phyloP scores from a whole-genome alignment of 345 rosid species.

The Eucalyptus camaldulensis region DNA sequence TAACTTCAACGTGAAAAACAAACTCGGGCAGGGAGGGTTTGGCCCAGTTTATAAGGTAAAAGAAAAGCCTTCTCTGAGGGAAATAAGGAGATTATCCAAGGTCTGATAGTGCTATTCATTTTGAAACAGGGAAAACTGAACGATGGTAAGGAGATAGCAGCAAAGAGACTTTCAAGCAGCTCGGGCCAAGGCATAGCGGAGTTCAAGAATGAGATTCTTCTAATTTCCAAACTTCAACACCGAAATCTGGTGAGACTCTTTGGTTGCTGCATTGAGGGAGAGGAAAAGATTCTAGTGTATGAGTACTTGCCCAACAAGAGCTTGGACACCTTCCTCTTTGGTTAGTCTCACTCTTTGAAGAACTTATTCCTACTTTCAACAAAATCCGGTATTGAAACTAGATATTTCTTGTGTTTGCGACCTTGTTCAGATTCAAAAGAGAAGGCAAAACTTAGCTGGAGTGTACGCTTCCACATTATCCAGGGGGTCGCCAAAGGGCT shows the following conservation, averaged over 20 bases:
- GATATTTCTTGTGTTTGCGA: not conserved
- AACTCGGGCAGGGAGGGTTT: slow-evolving; percentile 1
- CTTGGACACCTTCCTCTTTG: slow-evolving; percentile 24
- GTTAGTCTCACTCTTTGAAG: slow-evolving; percentile 10
- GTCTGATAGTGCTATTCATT: not conserved
- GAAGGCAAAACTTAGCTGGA: slow-evolving; percentile 6
- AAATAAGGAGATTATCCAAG: not conserved
- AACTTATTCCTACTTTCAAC: not conserved
- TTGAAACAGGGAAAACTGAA: slow-evolving; percentile 27
- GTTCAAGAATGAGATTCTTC: slow-evolving; percentile 42
- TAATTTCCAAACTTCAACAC: slow-evolving; percentile 57
- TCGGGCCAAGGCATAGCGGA: slow-evolving; percentile 58
- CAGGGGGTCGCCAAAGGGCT: slow-evolving; percentile 14
- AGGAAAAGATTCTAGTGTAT: slow-evolving; percentile 49
- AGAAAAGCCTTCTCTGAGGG: not conserved
- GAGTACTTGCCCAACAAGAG: slow-evolving; percentile 24
- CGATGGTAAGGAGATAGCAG: slow-evolving; percentile 38
- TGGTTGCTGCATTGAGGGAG: slow-evolving; percentile 49
- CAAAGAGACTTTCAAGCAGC: slow-evolving; percentile 37
- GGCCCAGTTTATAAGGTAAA: not conserved
- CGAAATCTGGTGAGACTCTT: slow-evolving; percentile 46
- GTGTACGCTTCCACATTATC: not conserved
- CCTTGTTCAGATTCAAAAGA: not conserved
- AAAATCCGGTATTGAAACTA: not conserved
- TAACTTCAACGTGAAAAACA: not conserved